Percentiles rank a stretch among this genome's conserved stretches.
Evolutionary conservation across 257 asterid species (phyloP).

Genomic region (Gentiana straminea): DNA sequence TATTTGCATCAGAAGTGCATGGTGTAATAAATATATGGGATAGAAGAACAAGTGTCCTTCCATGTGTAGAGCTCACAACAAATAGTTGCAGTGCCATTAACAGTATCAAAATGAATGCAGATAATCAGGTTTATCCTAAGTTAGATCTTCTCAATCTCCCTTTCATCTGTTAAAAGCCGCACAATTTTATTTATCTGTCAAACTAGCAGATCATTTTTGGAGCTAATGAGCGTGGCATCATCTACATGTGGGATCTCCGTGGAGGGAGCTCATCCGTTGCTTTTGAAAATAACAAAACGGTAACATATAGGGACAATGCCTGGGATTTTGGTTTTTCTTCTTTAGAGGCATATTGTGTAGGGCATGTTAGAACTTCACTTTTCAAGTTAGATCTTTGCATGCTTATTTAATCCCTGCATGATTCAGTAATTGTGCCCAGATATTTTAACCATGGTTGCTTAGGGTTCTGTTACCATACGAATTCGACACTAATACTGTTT

Average conservation of each 20-base stretch:
- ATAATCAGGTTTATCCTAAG: conserved; percentile 49
- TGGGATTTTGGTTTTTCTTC: not conserved
- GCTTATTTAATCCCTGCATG: too few species aligned
- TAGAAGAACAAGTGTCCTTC: conserved; percentile 68
- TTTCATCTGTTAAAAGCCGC: not conserved
- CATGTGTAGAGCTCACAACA: conserved; percentile 60
- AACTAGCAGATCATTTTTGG: conserved; percentile 70
- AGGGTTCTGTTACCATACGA: too few species aligned
- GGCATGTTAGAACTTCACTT: too few species aligned
- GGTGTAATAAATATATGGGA: conserved; percentile 88
- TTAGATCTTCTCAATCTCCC: conserved; percentile 1
- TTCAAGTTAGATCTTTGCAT: too few species aligned
- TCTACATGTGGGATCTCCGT: conserved; percentile 86
- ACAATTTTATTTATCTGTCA: not conserved
- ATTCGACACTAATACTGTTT: too few species aligned
- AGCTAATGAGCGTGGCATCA: conserved; percentile 69
- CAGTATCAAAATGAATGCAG: conserved; percentile 60
- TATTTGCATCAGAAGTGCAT: conserved; percentile 75
- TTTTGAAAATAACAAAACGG: conserved; percentile 67
- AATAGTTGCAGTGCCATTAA: conserved; percentile 52
- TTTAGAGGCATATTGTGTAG: not conserved
- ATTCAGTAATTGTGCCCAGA: too few species aligned
- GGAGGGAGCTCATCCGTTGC: conserved; percentile 71
- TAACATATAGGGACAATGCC: conserved; percentile 15
- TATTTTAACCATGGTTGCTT: too few species aligned